Conservation (phyloP, 2,329 filamentous ascomycete species). For the Colletotrichum sp. region DNA sequence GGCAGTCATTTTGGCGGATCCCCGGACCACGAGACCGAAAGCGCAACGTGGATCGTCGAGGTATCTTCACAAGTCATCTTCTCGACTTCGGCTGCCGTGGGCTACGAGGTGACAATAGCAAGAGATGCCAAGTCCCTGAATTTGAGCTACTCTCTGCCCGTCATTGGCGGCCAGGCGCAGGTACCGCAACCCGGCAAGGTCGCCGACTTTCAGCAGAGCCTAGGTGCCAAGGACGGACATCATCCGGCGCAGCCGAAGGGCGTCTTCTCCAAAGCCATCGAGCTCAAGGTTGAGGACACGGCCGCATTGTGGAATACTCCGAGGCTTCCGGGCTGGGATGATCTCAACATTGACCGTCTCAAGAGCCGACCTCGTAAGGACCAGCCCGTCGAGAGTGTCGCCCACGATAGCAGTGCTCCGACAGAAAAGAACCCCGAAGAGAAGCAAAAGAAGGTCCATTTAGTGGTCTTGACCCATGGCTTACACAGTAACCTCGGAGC, state of each 20-base stretch:
- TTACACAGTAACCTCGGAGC: constrained; percentile 94
- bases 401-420: constrained; percentile 28
- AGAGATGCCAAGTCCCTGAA: constrained; percentile 85
- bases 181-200: constrained; percentile 73
- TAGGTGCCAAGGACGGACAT: constrained; percentile 59
- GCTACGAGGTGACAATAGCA: constrained; percentile 85
- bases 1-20: constrained; percentile 50
- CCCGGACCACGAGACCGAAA: constrained; percentile 52
- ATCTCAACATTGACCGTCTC: constrained; percentile 37
- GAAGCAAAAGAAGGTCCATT: constrained; percentile 80
- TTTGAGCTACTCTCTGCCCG: constrained; percentile 56
- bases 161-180: constrained; percentile 47
- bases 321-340: constrained; percentile 71
- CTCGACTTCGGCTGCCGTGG: constrained; percentile 84
- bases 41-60: constrained; percentile 87
- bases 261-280: constrained; percentile 83
- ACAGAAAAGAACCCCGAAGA: constrained; percentile 36
- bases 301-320: constrained; percentile 93
- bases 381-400: constrained; percentile 36
- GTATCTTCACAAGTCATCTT: constrained; percentile 93
- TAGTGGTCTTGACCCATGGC: constrained; percentile 93
- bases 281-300: constrained; percentile 84
- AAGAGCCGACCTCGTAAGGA: constrained; percentile 29
- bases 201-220: constrained; percentile 75
- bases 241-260: constrained; percentile 72